A percentile compares a stretch with the other conserved stretches of the same genome.
These are phyloP conservation scores for Hypoxylon sp. DNA, from an alignment of 2,329 filamentous ascomycete species.

Conservation along the genomic window DNA sequence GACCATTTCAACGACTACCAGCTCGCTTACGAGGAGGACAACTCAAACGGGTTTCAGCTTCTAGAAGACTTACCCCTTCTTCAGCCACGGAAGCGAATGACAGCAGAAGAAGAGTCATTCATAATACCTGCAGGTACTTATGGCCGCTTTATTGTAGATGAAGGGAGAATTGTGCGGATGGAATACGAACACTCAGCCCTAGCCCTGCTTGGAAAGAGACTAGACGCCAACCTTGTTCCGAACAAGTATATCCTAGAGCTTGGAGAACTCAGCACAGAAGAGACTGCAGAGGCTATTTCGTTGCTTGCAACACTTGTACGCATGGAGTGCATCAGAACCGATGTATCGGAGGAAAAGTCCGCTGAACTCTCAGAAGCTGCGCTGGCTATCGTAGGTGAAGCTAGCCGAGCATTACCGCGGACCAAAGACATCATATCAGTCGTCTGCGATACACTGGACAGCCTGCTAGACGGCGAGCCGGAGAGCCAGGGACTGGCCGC, in stretches of 20 bases:
- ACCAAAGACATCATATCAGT: conserved; percentile 84
- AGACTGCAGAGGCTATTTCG: conserved; percentile 79
- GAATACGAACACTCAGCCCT: conserved; percentile 86
- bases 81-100: conserved; percentile 61
- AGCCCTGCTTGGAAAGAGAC: conserved; percentile 81
- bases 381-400: conserved; percentile 70
- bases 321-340: conserved; percentile 61
- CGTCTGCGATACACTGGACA: conserved; percentile 87
- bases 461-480: conserved; percentile 72
- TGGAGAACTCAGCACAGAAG: conserved; percentile 69
- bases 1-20: conserved; percentile 80
- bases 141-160: conserved; percentile 82
- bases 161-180: conserved; percentile 80
- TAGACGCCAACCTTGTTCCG: conserved; percentile 76
- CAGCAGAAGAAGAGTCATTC: conserved; percentile 67
- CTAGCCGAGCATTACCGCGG: conserved; percentile 67
- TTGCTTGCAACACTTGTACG: conserved; percentile 80
- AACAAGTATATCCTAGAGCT: conserved; percentile 68
- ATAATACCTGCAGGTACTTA: conserved; percentile 75
- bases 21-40: conserved; percentile 87
- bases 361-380: conserved; percentile 53
- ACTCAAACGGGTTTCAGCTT: conserved; percentile 83
- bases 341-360: conserved; percentile 40
- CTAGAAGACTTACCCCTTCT: conserved; percentile 76
- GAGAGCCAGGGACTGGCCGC: conserved; percentile 77